Percentiles rank a stretch among this genome's conserved stretches.
Conservation (phyloP, 2,329 filamentous ascomycete species). For the Penicillium sp. region DNA sequence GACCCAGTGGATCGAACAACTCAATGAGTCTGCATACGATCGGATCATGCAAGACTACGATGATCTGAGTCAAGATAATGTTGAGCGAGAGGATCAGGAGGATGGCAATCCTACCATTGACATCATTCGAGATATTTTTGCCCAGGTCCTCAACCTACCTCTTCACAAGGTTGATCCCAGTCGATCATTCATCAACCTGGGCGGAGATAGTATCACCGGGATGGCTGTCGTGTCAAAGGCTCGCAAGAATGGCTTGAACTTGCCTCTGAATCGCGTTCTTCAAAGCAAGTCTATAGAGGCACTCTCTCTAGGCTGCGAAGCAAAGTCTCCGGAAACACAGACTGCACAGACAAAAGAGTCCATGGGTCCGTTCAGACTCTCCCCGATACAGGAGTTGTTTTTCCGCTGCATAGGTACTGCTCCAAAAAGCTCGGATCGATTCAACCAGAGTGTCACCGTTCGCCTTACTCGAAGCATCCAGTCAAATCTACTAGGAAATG, state of each 20-base stretch:
- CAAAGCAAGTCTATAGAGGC: slow-evolving; percentile 39
- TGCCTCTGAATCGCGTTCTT: slow-evolving; percentile 42
- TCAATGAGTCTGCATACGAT: slow-evolving; percentile 46
- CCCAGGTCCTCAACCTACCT: slow-evolving; percentile 43
- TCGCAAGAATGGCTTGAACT: slow-evolving; percentile 39
- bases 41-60: slow-evolving; percentile 46
- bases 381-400: slow-evolving; percentile 42
- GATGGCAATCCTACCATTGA: slow-evolving; percentile 25
- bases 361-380: slow-evolving; percentile 36
- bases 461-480: slow-evolving; percentile 33
- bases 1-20: slow-evolving; percentile 50
- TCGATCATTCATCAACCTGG: slow-evolving; percentile 43
- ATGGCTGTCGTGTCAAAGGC: slow-evolving; percentile 45
- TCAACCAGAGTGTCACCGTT: slow-evolving; percentile 43
- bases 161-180: slow-evolving; percentile 38
- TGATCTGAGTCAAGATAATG: slow-evolving; percentile 30
- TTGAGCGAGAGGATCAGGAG: slow-evolving; percentile 22
- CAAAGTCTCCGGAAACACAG: slow-evolving; percentile 23
- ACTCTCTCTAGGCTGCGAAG: slow-evolving; percentile 32
- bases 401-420: slow-evolving; percentile 28
- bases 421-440: slow-evolving; percentile 32
- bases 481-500: slow-evolving; percentile 30
- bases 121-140: slow-evolving; percentile 38
- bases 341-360: slow-evolving; percentile 29
- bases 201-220: slow-evolving; percentile 46